Base-by-base conservation (phyloP, 139 green algal species). In the Micractinium sp. region DNA sequence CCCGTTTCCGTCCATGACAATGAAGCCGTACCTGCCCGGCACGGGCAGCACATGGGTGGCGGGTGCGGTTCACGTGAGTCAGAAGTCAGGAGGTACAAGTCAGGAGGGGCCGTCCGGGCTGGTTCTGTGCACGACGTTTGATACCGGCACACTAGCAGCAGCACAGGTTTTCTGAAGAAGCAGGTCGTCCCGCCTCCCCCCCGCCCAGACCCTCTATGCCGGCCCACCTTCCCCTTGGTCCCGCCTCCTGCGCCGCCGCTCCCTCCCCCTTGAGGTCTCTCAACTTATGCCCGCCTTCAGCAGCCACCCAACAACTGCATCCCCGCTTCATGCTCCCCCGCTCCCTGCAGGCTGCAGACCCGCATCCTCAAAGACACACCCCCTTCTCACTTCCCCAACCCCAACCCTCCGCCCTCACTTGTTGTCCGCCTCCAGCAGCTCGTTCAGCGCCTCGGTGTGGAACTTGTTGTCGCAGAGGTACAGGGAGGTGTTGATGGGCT, bases 391-490 rank as follows among this genome's bases (percentile, higher is more conserved):
- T n/a, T n/a, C n/a, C n/a, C n/a, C 63, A 25, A 15, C 63, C 63
- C 23, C 63, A 29, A 3, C 63, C 63, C 22, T 73, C 7, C 1
- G 27, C n/a, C 29, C 91, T 86, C 80, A 97, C 95, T 95, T 97
- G 91, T 95, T 96, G 93, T 98, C 96, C 3, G 94, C 95, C 91
- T 99, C 97, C 86, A 99, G 92, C 82, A 99, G 94, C 93, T 99
- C 97, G 76, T 95, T 96, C 63, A 99, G 93, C n/a, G 98, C 97
- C 93, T 98, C 96, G n/a, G 96, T 99, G 94, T 99, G 98, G 91
- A 99, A 99, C 93, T 99, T 99, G 94, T 99, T 99, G 94, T 99
- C 98, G 92, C 98, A 99, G 39, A 99, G 93, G 94, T 99, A 99
- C 35, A 99, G 93, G 3, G 97, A 99, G 18, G 98, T 99, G 95